Evolutionary conservation across 148 eudicot species (phyloP).

Genomic region (Nepenthes mirabilis): DNA sequence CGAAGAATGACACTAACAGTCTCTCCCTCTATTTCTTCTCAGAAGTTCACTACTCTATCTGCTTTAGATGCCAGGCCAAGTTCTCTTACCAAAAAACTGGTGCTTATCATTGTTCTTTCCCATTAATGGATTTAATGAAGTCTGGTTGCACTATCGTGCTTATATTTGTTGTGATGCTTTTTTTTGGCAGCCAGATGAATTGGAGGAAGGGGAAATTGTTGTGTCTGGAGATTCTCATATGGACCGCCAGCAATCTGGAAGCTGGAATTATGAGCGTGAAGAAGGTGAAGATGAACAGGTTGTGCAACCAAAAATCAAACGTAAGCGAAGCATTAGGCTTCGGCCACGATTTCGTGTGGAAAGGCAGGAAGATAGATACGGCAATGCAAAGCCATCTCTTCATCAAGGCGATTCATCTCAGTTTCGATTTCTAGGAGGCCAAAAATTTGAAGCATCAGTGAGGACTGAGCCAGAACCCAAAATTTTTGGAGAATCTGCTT

Average conservation of each 20-base stretch:
- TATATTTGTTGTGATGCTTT: conserved; percentile 10
- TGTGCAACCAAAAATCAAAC: conserved; percentile 79
- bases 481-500: conserved; percentile 27
- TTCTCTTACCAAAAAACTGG: conserved; percentile 65
- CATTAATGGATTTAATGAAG: conserved; percentile 3
- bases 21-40: conserved; percentile 68
- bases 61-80: conserved; percentile 83
- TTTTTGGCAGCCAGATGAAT: conserved; percentile 54
- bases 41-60: conserved; percentile 87
- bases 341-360: conserved; percentile 48
- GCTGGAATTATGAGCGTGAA: conserved; percentile 88
- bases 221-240: conserved; percentile 77
- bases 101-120: conserved; percentile 9
- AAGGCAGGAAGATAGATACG: conserved; percentile 48
- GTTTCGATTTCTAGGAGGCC: conserved; percentile 42
- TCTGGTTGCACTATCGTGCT: conserved; percentile 5
- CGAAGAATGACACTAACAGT: conserved; percentile 36
- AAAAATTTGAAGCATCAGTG: conserved; percentile 29
- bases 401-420: conserved; percentile 52
- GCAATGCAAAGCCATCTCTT: conserved; percentile 39
- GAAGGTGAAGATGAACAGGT: conserved; percentile 96
- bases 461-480: conserved; percentile 42
- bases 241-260: conserved; percentile 89
- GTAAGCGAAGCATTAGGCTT: conserved; percentile 77
- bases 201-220: conserved; percentile 93